Percentiles rank a stretch among this genome's conserved stretches.
Conservation (phyloP, 225 moss, liverwort and hornwort species). For the Pseudoscleropodium purum region DNA sequence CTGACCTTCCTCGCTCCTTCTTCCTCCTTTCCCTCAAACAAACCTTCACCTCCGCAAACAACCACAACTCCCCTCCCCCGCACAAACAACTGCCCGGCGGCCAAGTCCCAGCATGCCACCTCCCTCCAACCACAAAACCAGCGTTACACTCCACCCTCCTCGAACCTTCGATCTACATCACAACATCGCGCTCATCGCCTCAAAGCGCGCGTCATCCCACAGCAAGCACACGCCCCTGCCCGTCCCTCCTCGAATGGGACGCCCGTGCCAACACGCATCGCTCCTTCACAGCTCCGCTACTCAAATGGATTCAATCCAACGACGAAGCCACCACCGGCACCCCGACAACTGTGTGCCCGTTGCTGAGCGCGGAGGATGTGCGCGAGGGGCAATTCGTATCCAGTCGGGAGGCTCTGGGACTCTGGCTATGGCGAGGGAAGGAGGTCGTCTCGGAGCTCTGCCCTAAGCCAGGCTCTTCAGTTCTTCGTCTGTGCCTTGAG, state of each 20-base stretch:
- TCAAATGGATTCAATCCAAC: neutral
- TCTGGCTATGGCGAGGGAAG: neutral
- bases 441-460: neutral
- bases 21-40: neutral
- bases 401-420: neutral
- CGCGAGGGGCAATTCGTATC: neutral
- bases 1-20: neutral
- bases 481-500: neutral
- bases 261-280: slow-evolving; percentile 11
- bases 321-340: neutral
- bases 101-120: neutral
- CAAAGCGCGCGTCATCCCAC: neutral
- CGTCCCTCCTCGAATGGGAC: neutral
- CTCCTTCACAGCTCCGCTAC: neutral
- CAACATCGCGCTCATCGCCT: neutral
- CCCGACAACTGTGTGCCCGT: neutral
- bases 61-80: neutral
- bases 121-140: neutral
- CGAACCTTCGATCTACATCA: slow-evolving; percentile 29
- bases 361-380: neutral
- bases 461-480: neutral
- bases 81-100: neutral
- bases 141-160: neutral
- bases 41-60: neutral
- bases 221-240: neutral